phyloP scores from a whole-genome alignment of 2,329 filamentous ascomycete genomes.

The Aspergillus quadrilineatus region DNA sequence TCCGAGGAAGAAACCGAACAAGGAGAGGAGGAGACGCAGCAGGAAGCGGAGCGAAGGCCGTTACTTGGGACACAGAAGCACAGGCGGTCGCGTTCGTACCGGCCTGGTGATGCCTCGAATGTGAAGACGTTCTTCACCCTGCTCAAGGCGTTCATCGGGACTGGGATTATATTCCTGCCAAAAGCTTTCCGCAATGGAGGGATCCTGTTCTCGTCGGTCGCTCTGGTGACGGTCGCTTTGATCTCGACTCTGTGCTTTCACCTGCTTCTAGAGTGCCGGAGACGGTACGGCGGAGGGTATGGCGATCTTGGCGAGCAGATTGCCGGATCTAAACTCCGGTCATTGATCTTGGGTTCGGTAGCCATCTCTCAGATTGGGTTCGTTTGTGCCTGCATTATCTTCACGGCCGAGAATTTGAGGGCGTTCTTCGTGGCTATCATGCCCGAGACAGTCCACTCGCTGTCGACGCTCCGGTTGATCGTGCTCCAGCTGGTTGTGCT shows the following conservation, averaged over 20 bases:
- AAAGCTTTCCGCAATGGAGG: slow-evolving; percentile 78
- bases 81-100: slow-evolving; percentile 50
- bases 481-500: slow-evolving; percentile 88
- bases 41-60: slow-evolving; percentile 55
- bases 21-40: slow-evolving; percentile 50
- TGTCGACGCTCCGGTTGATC: slow-evolving; percentile 62
- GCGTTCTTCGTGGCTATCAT: slow-evolving; percentile 66
- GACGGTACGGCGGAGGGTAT: slow-evolving; percentile 66
- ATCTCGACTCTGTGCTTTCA: slow-evolving; percentile 71
- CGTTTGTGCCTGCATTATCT: slow-evolving; percentile 74
- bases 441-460: slow-evolving; percentile 44
- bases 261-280: slow-evolving; percentile 66
- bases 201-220: slow-evolving; percentile 70
- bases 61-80: slow-evolving; percentile 57
- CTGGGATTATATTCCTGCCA: slow-evolving; percentile 77
- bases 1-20: slow-evolving; percentile 56
- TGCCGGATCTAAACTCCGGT: slow-evolving; percentile 62
- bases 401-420: slow-evolving; percentile 71
- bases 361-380: slow-evolving; percentile 75
- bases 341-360: slow-evolving; percentile 67
- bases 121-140: slow-evolving; percentile 75
- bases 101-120: slow-evolving; percentile 64
- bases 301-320: slow-evolving; percentile 70
- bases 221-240: slow-evolving; percentile 63
- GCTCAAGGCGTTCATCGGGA: slow-evolving; percentile 75